A percentile compares a stretch with the other conserved stretches of the same genome.
These are phyloP conservation scores for Oidium heveae DNA, from an alignment of 2,329 filamentous ascomycete genomes.

Conservation along the genomic window DNA sequence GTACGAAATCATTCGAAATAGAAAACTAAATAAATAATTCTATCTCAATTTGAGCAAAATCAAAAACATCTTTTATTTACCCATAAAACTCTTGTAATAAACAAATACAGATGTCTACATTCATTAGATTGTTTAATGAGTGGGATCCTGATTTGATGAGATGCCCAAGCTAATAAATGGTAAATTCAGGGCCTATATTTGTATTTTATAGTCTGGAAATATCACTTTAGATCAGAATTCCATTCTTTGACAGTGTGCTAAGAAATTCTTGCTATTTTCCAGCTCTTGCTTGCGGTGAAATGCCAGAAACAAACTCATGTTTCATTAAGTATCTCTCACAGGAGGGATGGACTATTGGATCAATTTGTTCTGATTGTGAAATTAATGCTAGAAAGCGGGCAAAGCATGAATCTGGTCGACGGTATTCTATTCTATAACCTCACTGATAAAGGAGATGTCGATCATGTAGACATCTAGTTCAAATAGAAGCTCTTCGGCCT, in stretches of 20 bases:
- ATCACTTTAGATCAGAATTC: not conserved
- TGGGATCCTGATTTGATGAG: not conserved
- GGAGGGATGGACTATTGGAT: not conserved
- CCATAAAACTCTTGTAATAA: too few species aligned
- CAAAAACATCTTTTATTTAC: too few species aligned
- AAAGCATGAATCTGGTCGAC: not conserved
- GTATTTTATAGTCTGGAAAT: not conserved
- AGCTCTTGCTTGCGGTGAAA: not conserved
- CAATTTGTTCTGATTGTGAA: not conserved
- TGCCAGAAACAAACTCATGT: not conserved
- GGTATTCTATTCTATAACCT: too few species aligned
- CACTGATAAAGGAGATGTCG: not conserved
- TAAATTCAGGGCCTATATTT: not conserved
- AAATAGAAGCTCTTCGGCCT: not conserved
- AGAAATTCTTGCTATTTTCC: not conserved
- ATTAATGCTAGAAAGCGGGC: not conserved
- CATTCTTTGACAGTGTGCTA: not conserved
- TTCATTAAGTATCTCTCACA: not conserved
- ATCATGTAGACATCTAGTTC: not conserved
- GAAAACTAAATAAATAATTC: too few species aligned
- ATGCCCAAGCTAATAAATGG: not conserved
- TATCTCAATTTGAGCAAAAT: too few species aligned
- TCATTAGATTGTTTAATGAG: not conserved
- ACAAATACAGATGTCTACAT: too few species aligned
- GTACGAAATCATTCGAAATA: too few species aligned